Evolutionary conservation across 2,329 filamentous ascomycete genomes (phyloP), one percentile per base, ranked within the genome.

Genomic region (Fusarium sp.): DNA sequence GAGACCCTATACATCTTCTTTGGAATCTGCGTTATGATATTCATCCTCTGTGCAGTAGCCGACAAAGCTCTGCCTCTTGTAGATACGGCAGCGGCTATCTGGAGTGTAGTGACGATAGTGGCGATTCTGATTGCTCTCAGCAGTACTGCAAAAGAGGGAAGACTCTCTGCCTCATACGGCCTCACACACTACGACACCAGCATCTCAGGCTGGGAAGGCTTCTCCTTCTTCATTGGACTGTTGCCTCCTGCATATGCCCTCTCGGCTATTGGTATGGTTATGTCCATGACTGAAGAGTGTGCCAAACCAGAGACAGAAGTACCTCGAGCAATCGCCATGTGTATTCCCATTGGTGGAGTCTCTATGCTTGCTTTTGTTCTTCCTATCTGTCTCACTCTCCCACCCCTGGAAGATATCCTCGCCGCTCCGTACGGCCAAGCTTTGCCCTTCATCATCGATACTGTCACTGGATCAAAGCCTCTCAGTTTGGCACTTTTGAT

Each of bases 231-330:
- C 3, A 56, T 56, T 3, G 52, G 44, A 1, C 7, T 56, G 1
- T 8, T 49, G 0, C 44, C 52, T 10, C 35, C 52, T 8, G 52
- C 52, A 2, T 56, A 49, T 6, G 35, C 52, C 2, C 6, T 56
- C 3, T 56, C 44, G 1, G 52, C 44, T 3, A 56, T 56, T 7
- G 44, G 52, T 0, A 3, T 56, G 20, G 45, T 56, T 7, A 20
- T 49, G 35, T 33, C 19, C 8, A 56, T 49, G 52, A 56, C 44
- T 20, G 52, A 56, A 26, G 52, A 56, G 13, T 56, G 52, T 24
- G 35, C 33, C 4, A 49, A 49, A 13, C 44, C 44, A 8, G 52
- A 49, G 17, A 26, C 48, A 19, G 52, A 56, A 33, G 44, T 56
- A 1, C 52, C 52, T 2, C 22, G 44, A 11, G 44, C 52, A 2